Base-by-base conservation (phyloP, 1,284 basidiomycete species). In the Trichosporon sp. region DNA sequence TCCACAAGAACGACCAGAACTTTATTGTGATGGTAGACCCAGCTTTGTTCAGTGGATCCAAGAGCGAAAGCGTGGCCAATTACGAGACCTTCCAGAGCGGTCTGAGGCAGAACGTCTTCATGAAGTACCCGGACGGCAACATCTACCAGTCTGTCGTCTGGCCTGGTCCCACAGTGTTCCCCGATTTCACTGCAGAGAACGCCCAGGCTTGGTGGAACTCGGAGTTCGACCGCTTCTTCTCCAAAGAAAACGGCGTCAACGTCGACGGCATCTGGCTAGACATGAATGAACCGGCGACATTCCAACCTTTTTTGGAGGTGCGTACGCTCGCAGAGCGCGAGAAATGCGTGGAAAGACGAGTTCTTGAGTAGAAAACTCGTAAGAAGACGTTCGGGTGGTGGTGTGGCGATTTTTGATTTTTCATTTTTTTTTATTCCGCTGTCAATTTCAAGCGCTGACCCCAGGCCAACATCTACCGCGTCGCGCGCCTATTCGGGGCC, bases 11-110 rank as follows among this genome's bases (percentile, higher is more conserved):
- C 69, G 82, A 89, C 56, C 90, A 91, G 77, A 85, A 86, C 72
- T 91, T 86, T 79, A 84, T 91, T 32, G 78, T 91, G 56, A 91
- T 91, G 90, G 72, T 89, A 1, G 90, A 92, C 78, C 90, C 91
- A n/a, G 90, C 90, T 2, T 85, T 91, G 16, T 51, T 19, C 48
- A n/a, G 16, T 16, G 48, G 48, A 16, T 16, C 12, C 5, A 4
- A 16, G 16, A 16, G n/a, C n/a, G 48, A 51, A 16, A 8, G 67
- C 72, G 1, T 69, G 71, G 21, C 86, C 64, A 84, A 79, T 37
- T 91, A 91, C 73, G 85, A 81, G 1, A 80, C 90, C 0, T 91
- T 87, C 76, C 85, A 89, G 70, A 85, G 87, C 32, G 90, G 90
- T 10, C 83, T 86, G 0, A 79, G 82, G 11, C 78, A 84, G 16